Evolutionary conservation across 495 filamentous ascomycete species (phyloP), one percentile per base, ranked within the genome.

Genomic region (Penicillium tannophilum): DNA sequence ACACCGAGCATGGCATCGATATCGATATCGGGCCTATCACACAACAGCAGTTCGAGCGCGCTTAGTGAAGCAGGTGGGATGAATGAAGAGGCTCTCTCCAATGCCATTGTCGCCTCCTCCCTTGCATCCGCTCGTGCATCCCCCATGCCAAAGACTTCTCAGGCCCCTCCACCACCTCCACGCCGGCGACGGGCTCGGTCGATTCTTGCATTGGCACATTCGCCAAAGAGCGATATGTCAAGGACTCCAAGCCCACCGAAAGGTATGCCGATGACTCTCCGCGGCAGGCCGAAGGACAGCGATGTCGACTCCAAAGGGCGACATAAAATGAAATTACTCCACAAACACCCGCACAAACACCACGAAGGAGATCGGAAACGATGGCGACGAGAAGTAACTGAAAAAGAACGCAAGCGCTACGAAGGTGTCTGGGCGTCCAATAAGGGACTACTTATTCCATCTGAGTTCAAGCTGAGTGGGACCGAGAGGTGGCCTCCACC

Each of bases 381-480:
- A n/a, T 97, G 92, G 90, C 80, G 88, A 31, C 87, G 90, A 57
- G 80, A 85, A 54, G 80, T 98, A 41, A 90, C 89, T 0, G 84
- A 88, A 56, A 74, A 85, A 9, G 91, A 97, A 65, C 82, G 92
- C 39, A 91, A 90, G 64, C 80, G 93, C n/a, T 98, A 98, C 65
- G 94, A 98, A 74, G 95, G 92, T 5, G 88, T 98, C 4, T 98
- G 92, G 92, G 94, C 95, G 24, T 92, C 91, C 17, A 98, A 98
- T 65, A 85, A 85, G 57, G 93, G 92, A 0, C 55, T 93, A n/a
- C 72, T 82, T 26, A 71, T 85, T 49, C 61, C 68, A 41, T 53
- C 59, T 5, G 49, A 46, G 30, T 52, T 64, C 36, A 31, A 30
- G 28, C 49, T 48, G 6, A 53, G 30, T 54, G 48, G 35, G 6